These are phyloP conservation scores for Vitis hybrid DNA, from an alignment of 177 flowering plant species.

Conservation along the genomic window DNA sequence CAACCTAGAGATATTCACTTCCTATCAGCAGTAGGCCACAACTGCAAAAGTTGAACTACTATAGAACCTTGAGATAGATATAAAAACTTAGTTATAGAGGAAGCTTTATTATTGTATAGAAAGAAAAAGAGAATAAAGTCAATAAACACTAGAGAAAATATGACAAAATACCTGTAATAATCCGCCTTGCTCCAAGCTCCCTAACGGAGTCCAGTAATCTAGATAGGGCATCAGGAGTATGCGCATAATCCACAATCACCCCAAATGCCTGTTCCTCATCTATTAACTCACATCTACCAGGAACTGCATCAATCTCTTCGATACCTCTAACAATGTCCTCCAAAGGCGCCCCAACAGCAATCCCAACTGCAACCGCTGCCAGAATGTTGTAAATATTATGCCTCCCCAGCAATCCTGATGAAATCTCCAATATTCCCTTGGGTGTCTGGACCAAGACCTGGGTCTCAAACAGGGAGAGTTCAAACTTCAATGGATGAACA, in stretches of 20 bases:
- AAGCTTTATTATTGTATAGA: no score
- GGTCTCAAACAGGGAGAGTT: constrained; percentile 91
- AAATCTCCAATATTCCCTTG: constrained; percentile 87
- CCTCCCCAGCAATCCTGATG: constrained; percentile 94
- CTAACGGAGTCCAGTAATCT: constrained; percentile 84
- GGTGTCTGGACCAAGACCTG: constrained; percentile 94
- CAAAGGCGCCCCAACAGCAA: constrained; percentile 91
- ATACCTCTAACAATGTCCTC: constrained; percentile 97
- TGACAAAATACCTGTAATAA: constrained; percentile 75
- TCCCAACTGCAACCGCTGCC: constrained; percentile 91
- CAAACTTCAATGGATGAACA: constrained; percentile 81
- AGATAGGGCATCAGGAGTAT: constrained; percentile 88
- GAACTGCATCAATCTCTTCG: constrained; percentile 95
- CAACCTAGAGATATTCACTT: no score
- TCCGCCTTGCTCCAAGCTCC: constrained; percentile 82
- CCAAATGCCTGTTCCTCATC: constrained; percentile 98
- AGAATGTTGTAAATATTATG: constrained; percentile 88
- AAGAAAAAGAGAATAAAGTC: no score
- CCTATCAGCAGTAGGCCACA: no score
- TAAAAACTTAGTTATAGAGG: no score
- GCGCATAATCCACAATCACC: constrained; percentile 87
- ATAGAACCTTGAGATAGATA: no score
- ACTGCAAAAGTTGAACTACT: no score
- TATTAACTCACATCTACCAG: constrained; percentile 92
- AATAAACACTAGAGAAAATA: background rate